Percentiles rank a stretch among this genome's conserved stretches.
phyloP scores from a whole-genome alignment of 2,329 filamentous ascomycete species.

The Colletotrichum nymphaeae region DNA sequence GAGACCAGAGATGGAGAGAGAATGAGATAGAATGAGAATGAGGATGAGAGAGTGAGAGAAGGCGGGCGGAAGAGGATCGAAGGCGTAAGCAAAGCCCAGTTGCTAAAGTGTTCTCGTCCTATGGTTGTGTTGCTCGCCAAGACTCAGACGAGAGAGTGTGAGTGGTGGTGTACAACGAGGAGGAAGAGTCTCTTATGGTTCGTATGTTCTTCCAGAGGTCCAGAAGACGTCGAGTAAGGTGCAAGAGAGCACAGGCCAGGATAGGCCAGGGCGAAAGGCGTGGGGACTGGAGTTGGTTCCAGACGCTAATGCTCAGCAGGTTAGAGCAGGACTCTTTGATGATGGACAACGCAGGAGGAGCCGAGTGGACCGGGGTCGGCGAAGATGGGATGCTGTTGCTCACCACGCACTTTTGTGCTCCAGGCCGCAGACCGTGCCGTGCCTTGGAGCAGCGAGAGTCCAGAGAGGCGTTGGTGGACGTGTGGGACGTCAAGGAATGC shows the following conservation, averaged over 20 bases:
- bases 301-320: slow-evolving; percentile 3
- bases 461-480: neutral
- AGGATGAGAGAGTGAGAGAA: neutral
- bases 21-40: neutral
- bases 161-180: neutral
- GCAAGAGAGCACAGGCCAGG: slow-evolving; percentile 3
- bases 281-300: slow-evolving; percentile 5
- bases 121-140: neutral
- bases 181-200: neutral
- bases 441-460: neutral
- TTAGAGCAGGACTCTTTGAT: neutral
- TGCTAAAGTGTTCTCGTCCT: neutral
- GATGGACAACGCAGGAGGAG: slow-evolving; percentile 5
- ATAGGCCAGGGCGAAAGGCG: neutral
- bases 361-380: slow-evolving; percentile 16
- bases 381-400: neutral
- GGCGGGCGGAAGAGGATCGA: neutral
- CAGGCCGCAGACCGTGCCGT: too few species aligned
- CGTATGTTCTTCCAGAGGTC: neutral
- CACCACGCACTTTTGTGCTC: neutral
- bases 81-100: neutral
- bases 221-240: slow-evolving; percentile 6
- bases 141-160: neutral
- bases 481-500: neutral
- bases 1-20: neutral